Conservation (phyloP, 78 protist species). For the Cavenderia fasciculata region DNA sequence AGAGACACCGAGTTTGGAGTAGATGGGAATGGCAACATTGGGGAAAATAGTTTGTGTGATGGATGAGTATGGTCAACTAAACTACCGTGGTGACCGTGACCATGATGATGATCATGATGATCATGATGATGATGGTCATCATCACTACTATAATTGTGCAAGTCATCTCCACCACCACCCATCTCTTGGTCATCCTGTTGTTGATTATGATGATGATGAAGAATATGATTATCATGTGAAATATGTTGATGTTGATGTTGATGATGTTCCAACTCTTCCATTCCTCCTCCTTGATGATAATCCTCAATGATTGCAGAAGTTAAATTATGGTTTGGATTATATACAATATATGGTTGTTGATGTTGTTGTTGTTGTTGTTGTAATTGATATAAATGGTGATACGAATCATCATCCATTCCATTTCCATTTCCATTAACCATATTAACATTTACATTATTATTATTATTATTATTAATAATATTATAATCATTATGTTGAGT, state of each 20-base stretch:
- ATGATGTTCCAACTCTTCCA: no score
- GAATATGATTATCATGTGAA: background rate
- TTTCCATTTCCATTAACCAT: no score
- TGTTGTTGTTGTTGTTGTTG: constrained; percentile 2
- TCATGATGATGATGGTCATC: background rate
- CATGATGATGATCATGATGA: background rate
- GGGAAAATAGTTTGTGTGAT: constrained; percentile 31
- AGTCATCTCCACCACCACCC: background rate
- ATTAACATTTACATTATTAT: no score
- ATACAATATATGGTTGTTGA: background rate
- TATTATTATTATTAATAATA: no score
- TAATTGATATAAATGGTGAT: no score
- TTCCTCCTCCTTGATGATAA: no score
- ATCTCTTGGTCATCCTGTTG: background rate
- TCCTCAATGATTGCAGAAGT: background rate
- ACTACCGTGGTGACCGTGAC: no score
- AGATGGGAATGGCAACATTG: constrained; percentile 52
- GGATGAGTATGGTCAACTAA: no score
- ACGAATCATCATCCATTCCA: no score
- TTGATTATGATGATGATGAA: background rate
- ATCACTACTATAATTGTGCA: background rate
- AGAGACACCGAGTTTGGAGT: background rate
- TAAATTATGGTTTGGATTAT: background rate
- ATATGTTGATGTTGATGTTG: no score
- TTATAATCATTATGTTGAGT: background rate